Base-by-base conservation (phyloP, 2,329 filamentous ascomycete species). In the Aureobasidium subglaciale region DNA sequence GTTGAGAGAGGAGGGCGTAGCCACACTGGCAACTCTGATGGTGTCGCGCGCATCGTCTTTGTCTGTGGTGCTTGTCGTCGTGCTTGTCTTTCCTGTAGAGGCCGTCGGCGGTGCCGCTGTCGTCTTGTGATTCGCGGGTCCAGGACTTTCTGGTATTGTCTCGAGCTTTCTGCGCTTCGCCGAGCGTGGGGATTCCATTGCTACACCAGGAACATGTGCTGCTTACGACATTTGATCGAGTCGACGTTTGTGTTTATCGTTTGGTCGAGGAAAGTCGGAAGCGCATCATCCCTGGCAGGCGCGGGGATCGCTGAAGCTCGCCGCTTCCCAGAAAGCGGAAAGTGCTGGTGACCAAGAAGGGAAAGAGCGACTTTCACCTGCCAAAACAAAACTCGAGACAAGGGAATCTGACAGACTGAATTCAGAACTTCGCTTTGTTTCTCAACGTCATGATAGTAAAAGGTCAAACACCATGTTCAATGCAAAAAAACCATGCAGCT, bases 121-220 rank as follows among this genome's bases (percentile, higher is more conserved):
- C 46, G 18, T 43, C n/a, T n/a, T 53, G 38, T 56, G 2, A 18
- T 45, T 16, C 42, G 25, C 16, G 30, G 42, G 42, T n/a, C n/a
- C n/a, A n/a, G 30, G 42, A 30, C 30, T 32, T 58, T 58, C 37
- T 20, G 52, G 25, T 15, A 59, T 54, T 5, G 58, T 58, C 50
- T 66, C 65, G 34, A 68, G 59, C 49, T 63, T 66, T 25, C 67
- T 59, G 18, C 67, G 61, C 56, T 69, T 68, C 29, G 60, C 42
- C 32, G 63, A 63, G 58, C 65, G 59, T 3, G 61, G 48, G 11
- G 63, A 57, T 25, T 52, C 35, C 48, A 52, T 52, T 52, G 11
- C 41, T 3, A 15, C 5, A 2, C 1, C 6, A 2, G n/a, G n/a
- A n/a, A n/a, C n/a, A 7, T 27, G 9, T 27, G 18, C 15, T 9